Evolutionary conservation across 495 filamentous ascomycete genomes (phyloP), one percentile per base, ranked within the genome.

Genomic region (Penicillium bialowiezense): DNA sequence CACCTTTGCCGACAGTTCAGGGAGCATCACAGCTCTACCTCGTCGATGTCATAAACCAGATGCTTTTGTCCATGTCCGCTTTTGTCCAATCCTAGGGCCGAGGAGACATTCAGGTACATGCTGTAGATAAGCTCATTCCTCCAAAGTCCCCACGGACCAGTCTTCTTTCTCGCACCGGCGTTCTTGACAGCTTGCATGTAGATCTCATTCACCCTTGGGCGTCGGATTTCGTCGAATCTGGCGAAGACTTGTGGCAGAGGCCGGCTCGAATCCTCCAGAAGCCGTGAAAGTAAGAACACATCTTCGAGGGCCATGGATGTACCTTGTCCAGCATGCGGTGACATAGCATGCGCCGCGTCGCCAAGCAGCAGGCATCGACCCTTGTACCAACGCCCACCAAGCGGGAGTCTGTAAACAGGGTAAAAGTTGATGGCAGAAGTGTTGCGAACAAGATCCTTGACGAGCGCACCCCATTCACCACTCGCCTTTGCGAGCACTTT

Each of bases 261-360:
- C 2, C 50, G 18, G 7, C 41, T 29, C 0, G 43, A 29, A 15
- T 65, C 51, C 24, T 55, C 72, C 13, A 75, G 60, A 6, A 74
- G 40, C 3, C 67, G 45, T 0, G 69, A 59, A 6, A 77, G 45
- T 17, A 73, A 35, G 34, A 72, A 69, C 0, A 54, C 64, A 63
- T 76, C 74, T 37, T 79, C 73, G 19, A 77, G 38, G 1, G 72
- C 73, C 70, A 74, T 72, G 1, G 69, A 70, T 1, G 68, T 65
- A 2, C 75, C 73, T 51, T 79, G 72, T 5, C 68, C 67, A 15
- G 70, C 67, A 59, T 69, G 71, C 0, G 75, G 72, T 14, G 62
- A 67, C 58, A 73, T 74, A 0, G 73, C 74, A 58, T 77, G 74
- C 1, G 69, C 75, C 2, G 74, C 73, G 52, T 78, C 63, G 7